Conservation (phyloP, 352 stramenopile species). For the Phytophthora podocarpi region DNA sequence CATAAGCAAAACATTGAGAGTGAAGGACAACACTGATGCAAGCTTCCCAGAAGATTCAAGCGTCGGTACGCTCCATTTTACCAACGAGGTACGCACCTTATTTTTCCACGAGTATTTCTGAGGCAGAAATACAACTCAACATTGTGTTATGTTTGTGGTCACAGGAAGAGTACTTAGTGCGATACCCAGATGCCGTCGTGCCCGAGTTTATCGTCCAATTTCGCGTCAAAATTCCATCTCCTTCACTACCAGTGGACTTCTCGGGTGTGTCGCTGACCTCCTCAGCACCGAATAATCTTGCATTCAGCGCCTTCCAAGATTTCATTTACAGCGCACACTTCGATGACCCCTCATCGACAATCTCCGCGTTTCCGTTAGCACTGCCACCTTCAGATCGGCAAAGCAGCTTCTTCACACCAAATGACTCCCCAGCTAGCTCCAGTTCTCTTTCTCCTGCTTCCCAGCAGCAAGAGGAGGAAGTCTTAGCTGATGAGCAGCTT, state of each 20-base stretch:
- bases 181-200: slow-evolving; percentile 61
- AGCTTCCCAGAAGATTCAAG: slow-evolving; percentile 38
- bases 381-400: slow-evolving; percentile 11
- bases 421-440: neutral
- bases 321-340: slow-evolving; percentile 32
- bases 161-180: slow-evolving; percentile 76
- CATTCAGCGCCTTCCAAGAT: slow-evolving; percentile 22
- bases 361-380: slow-evolving; percentile 25
- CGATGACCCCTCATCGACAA: neutral
- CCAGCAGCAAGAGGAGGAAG: slow-evolving; percentile 6
- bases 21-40: slow-evolving; percentile 7
- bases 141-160: neutral
- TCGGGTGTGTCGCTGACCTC: slow-evolving; percentile 2
- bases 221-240: slow-evolving; percentile 1
- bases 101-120: too few relatives aligned
- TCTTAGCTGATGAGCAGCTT: neutral
- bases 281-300: neutral
- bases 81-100: slow-evolving; percentile 40
- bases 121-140: too few relatives aligned
- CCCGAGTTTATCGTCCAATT: slow-evolving; percentile 79
- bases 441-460: neutral
- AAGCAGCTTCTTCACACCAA: slow-evolving; percentile 15
- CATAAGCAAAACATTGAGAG: slow-evolving; percentile 53
- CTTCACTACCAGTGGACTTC: slow-evolving; percentile 1
- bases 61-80: slow-evolving; percentile 48